Percentiles rank a stretch among this genome's conserved stretches.
These are phyloP conservation scores for Plasmodium fragile DNA, from an alignment of 169 alveolate genomes.

Conservation along the genomic window DNA sequence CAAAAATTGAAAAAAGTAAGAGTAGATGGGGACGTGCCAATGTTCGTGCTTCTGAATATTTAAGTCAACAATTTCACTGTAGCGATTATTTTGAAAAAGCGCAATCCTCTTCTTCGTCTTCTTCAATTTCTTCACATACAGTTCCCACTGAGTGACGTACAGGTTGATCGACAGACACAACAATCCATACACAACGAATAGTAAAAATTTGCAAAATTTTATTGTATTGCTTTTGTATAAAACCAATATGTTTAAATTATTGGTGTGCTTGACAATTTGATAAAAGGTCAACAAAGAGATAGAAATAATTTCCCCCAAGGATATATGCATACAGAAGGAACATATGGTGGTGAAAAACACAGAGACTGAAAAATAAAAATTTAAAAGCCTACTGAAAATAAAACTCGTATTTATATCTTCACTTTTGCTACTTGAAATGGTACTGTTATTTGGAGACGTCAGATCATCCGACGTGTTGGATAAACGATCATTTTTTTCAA, in stretches of 20 bases:
- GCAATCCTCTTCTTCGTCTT: constrained; percentile 25
- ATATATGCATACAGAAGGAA: constrained; percentile 34
- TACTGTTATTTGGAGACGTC: constrained; percentile 32
- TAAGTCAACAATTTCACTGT: constrained; percentile 56
- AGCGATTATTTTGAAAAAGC: constrained; percentile 42
- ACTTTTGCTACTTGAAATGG: constrained; percentile 54
- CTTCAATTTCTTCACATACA: constrained; percentile 3
- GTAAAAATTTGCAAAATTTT: constrained; percentile 29
- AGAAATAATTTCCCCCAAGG: constrained; percentile 55
- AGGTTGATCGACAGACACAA: constrained; percentile 46
- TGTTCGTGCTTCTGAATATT: constrained; percentile 39
- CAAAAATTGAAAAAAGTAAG: constrained; percentile 19
- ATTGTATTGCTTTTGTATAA: constrained; percentile 12
- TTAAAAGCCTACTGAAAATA: constrained; percentile 20
- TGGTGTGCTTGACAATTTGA: constrained; percentile 55
- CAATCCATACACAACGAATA: constrained; percentile 13
- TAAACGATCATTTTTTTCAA: constrained; percentile 34
- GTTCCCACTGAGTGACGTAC: constrained; percentile 51
- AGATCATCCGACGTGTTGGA: constrained; percentile 70
- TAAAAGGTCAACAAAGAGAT: constrained; percentile 46
- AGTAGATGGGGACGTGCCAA: constrained; percentile 25
- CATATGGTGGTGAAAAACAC: constrained; percentile 23
- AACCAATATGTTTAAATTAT: constrained; percentile 28
- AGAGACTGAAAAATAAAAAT: constrained; percentile 40
- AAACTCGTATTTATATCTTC: constrained; percentile 61